These are phyloP conservation scores for Podila epicladia DNA, from an alignment of 192 early-diverging fungal genomes.

Conservation along the genomic window DNA sequence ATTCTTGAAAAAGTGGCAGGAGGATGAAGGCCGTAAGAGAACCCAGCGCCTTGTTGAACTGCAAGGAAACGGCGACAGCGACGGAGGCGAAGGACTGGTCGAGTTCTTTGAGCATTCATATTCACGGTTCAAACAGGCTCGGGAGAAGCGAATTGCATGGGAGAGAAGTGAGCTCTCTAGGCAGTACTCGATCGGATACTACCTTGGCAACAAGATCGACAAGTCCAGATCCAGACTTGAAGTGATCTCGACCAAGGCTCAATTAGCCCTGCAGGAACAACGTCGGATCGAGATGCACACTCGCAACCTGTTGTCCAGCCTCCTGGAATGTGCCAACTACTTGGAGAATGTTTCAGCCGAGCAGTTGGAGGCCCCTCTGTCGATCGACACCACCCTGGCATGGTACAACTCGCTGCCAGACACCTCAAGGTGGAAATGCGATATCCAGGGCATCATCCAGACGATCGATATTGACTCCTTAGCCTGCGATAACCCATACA, in stretches of 20 bases:
- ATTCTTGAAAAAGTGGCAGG: conserved; percentile 50
- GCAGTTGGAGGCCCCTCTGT: conserved; percentile 38
- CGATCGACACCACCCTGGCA: conserved; percentile 43
- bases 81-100: conserved; percentile 25
- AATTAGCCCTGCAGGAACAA: conserved; percentile 32
- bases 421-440: conserved; percentile 45
- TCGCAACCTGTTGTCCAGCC: conserved; percentile 40
- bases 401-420: conserved; percentile 48
- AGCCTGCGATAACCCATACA: conserved; percentile 34
- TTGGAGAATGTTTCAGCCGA: conserved; percentile 37
- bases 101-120: conserved; percentile 56
- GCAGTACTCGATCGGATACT: conserved; percentile 46
- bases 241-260: conserved; percentile 36
- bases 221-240: conserved; percentile 43
- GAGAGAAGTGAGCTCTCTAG: conserved; percentile 45
- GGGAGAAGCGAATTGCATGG: conserved; percentile 43
- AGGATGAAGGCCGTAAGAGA: conserved; percentile 31
- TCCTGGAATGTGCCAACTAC: conserved; percentile 46
- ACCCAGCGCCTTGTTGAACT: conserved; percentile 29
- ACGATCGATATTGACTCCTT: conserved; percentile 40
- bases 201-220: conserved; percentile 45
- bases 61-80: conserved; percentile 12
- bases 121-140: conserved; percentile 35
- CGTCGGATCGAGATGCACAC: conserved; percentile 39
- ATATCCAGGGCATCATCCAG: conserved; percentile 48